Percentiles rank a stretch among this genome's conserved stretches.
These are phyloP conservation scores for Aegilops umbellulata DNA, from an alignment of 176 grass and related monocot genomes.

Conservation along the genomic window DNA sequence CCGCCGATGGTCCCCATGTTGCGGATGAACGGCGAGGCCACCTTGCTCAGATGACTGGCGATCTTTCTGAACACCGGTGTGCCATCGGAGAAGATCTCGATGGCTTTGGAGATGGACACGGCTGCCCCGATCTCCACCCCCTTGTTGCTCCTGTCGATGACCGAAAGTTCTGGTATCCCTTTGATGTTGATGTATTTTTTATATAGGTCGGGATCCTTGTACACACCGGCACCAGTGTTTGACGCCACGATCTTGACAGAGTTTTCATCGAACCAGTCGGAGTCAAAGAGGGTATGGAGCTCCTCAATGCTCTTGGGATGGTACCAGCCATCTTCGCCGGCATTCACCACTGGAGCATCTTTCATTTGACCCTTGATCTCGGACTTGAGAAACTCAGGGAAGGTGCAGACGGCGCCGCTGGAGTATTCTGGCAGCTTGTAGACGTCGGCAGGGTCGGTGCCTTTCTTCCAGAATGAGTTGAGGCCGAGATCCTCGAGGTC, in stretches of 20 bases:
- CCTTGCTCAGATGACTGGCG: slow-evolving; percentile 67
- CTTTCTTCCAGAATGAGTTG: slow-evolving; percentile 84
- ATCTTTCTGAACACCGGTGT: slow-evolving; percentile 52
- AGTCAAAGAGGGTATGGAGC: slow-evolving; percentile 47
- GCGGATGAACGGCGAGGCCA: slow-evolving; percentile 64
- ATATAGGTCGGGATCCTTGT: slow-evolving; percentile 58
- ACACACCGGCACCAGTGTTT: slow-evolving; percentile 80
- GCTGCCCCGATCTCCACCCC: slow-evolving; percentile 70
- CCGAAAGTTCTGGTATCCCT: slow-evolving; percentile 57
- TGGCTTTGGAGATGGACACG: slow-evolving; percentile 65
- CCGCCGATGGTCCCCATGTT: slow-evolving; percentile 88
- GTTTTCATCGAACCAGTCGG: slow-evolving; percentile 29
- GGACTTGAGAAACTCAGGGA: slow-evolving; percentile 75
- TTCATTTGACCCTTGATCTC: slow-evolving; percentile 50
- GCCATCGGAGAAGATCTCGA: slow-evolving; percentile 59
- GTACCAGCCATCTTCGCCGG: slow-evolving; percentile 38
- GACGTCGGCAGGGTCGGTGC: slow-evolving; percentile 11
- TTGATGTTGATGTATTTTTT: slow-evolving; percentile 66
- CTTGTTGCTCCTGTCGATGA: slow-evolving; percentile 37
- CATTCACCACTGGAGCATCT: not conserved
- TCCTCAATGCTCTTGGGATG: slow-evolving; percentile 54
- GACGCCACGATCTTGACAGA: slow-evolving; percentile 70
- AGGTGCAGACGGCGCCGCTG: slow-evolving; percentile 37
- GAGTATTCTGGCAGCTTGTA: slow-evolving; percentile 47
- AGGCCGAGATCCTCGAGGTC: slow-evolving; percentile 88